These are phyloP conservation scores for Verticillium nonalfalfae DNA, from an alignment of 2,329 filamentous ascomycete genomes.

Conservation along the genomic window DNA sequence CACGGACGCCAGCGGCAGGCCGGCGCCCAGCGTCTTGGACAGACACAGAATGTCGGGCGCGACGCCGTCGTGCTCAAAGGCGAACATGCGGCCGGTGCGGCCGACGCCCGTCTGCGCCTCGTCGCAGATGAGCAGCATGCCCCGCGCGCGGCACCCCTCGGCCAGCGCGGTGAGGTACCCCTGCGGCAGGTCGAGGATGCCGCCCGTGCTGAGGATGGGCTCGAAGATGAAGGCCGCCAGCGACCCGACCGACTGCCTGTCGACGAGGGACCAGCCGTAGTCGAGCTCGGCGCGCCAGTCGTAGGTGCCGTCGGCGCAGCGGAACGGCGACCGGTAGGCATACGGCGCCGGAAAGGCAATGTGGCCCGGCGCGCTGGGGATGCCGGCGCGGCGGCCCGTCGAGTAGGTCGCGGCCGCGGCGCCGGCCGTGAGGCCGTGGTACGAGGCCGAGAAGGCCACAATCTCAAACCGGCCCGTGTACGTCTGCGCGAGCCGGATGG, in stretches of 20 bases:
- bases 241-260: slow-evolving; percentile 50
- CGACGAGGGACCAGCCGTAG: slow-evolving; percentile 56
- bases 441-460: slow-evolving; percentile 51
- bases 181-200: slow-evolving; percentile 46
- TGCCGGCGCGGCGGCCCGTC: slow-evolving; percentile 39
- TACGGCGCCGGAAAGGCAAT: slow-evolving; percentile 54
- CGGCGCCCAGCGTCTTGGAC: slow-evolving; percentile 48
- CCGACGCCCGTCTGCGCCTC: slow-evolving; percentile 56
- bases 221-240: slow-evolving; percentile 59
- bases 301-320: slow-evolving; percentile 50
- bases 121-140: slow-evolving; percentile 53
- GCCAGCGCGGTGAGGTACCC: slow-evolving; percentile 50
- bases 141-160: slow-evolving; percentile 43
- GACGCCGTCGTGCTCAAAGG: slow-evolving; percentile 37
- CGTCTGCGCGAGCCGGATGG: slow-evolving; percentile 56
- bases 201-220: slow-evolving; percentile 49
- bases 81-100: slow-evolving; percentile 51
- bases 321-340: slow-evolving; percentile 55
- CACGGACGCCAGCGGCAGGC: slow-evolving; percentile 42
- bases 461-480: slow-evolving; percentile 60
- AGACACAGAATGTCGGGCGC: slow-evolving; percentile 44
- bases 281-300: slow-evolving; percentile 61
- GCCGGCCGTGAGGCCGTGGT: slow-evolving; percentile 53
- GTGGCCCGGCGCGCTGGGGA: slow-evolving; percentile 45
- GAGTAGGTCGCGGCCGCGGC: slow-evolving; percentile 47